A percentile compares a stretch with the other conserved stretches of the same genome.
Evolutionary conservation across 73 alveolate species (phyloP).

Genomic region (Paraurostyla sp.): DNA sequence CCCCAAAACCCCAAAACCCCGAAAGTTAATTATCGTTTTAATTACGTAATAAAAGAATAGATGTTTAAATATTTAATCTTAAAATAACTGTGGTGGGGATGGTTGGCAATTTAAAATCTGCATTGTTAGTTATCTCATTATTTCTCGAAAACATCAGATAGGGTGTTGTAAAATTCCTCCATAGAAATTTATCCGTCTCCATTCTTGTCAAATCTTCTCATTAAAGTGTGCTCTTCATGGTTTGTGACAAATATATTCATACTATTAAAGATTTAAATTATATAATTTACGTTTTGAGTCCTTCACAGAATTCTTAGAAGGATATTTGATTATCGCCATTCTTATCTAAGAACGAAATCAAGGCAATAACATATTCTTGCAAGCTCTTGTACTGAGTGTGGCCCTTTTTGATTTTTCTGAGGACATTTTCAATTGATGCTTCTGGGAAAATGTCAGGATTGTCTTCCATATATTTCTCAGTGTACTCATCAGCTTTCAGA

Average conservation of each 20-base stretch:
- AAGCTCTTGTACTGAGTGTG: conserved; percentile 65
- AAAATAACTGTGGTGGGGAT: conserved; percentile 27
- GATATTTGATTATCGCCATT: conserved; percentile 75
- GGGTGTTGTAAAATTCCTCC: conserved; percentile 78
- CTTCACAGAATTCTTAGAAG: conserved; percentile 75
- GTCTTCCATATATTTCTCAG: conserved; percentile 88
- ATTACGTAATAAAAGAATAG: no score
- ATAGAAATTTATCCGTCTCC: conserved; percentile 74
- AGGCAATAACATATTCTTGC: conserved; percentile 69
- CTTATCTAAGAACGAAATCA: conserved; percentile 69
- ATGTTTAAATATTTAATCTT: no score
- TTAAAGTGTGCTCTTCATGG: conserved; percentile 77
- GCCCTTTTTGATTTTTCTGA: conserved; percentile 78
- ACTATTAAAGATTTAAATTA: not conserved
- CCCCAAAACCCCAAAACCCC: no score
- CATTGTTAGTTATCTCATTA: not conserved
- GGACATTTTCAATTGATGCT: conserved; percentile 74
- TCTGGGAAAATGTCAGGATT: conserved; percentile 87
- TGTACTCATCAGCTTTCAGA: conserved; percentile 92
- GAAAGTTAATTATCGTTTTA: no score
- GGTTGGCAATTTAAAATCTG: not conserved
- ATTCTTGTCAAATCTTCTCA: conserved; percentile 84
- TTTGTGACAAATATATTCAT: conserved; percentile 66
- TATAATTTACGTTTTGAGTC: conserved; percentile 47
- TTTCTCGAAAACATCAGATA: conserved; percentile 48